Base-by-base conservation (phyloP, 768 basidiomycete genomes). In the Rhodocollybia butyracea region DNA sequence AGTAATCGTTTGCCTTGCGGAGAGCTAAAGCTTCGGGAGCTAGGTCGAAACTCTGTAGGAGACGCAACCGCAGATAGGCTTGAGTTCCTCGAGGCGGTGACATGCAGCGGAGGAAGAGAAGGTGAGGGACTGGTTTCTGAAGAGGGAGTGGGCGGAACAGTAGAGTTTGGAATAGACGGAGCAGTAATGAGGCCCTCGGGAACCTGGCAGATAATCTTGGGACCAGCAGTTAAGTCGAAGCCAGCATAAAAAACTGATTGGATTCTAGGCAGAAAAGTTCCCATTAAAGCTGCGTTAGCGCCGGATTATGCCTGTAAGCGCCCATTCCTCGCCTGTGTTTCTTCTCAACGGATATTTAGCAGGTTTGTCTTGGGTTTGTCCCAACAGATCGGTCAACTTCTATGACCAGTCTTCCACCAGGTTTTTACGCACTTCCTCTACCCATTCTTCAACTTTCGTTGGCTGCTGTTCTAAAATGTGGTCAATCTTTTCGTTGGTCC, bases 241-340 rank as follows among this genome's bases (percentile, higher is more conserved):
- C 89, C 85, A 3, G 95, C 88, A 65, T 97, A 98, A 75, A 98
- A 98, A 13, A 96, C 88, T 11, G 92, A 94, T 62, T 87, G 84
- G 55, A 92, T 88, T 50, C 80, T 76, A 34, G 90, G 90, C 43
- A 88, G 78, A 71, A 89, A 93, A 10, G 89, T 91, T 68, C 85
- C 85, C 46, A 74, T 8, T 71, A 69, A 47, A 73, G 63, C 77
- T 78, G n/a, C n/a, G n/a, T n/a, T n/a, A n/a, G n/a, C n/a, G n/a
- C n/a, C n/a, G n/a, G n/a, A n/a, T n/a, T n/a, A n/a, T n/a, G n/a
- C n/a, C n/a, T n/a, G n/a, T n/a, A n/a, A n/a, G n/a, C n/a, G n/a
- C n/a, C n/a, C n/a, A n/a, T n/a, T n/a, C n/a, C n/a, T n/a, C n/a
- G n/a, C n/a, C n/a, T n/a, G n/a, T n/a, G n/a, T n/a, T n/a, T n/a